Percentiles rank a stretch among this genome's conserved stretches.
phyloP scores from a whole-genome alignment of 257 asterid genomes.

The Solanum chaucha region DNA sequence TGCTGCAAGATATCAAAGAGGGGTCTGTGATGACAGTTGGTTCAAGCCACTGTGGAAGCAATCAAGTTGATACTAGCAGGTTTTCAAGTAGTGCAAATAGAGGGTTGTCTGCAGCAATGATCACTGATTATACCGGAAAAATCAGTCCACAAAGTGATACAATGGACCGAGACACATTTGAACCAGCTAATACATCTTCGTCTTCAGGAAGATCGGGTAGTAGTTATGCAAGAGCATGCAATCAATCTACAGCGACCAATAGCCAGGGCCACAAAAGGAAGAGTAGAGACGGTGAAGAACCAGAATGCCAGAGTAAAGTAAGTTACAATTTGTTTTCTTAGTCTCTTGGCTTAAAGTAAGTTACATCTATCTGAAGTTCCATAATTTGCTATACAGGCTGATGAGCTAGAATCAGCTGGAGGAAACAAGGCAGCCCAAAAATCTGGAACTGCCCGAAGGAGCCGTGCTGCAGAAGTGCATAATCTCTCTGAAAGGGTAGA shows the following conservation, averaged over 20 bases:
- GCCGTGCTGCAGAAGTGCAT: constrained; percentile 84
- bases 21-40: constrained; percentile 45
- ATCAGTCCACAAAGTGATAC: constrained; percentile 23
- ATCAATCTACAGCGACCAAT: constrained; percentile 25
- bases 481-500: constrained; percentile 84
- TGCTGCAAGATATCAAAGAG: constrained; percentile 12
- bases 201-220: constrained; percentile 67
- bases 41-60: constrained; percentile 75
- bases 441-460: constrained; percentile 46
- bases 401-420: constrained; percentile 45
- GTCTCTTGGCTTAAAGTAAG: constrained; percentile 31
- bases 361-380: background rate
- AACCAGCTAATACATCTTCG: constrained; percentile 37
- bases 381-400: constrained; percentile 33
- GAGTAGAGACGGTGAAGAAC: constrained; percentile 45
- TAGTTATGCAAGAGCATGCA: constrained; percentile 43
- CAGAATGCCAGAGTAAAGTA: constrained; percentile 70
- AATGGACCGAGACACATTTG: constrained; percentile 28
- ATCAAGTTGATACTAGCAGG: constrained; percentile 44
- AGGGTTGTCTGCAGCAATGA: constrained; percentile 10
- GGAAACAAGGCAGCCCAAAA: constrained; percentile 46
- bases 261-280: constrained; percentile 47
- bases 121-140: constrained; percentile 17
- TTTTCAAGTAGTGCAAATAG: constrained; percentile 27
- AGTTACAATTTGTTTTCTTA: background rate